These are phyloP conservation scores for Malus orientalis DNA, from an alignment of 306 rosid species.

Conservation along the genomic window DNA sequence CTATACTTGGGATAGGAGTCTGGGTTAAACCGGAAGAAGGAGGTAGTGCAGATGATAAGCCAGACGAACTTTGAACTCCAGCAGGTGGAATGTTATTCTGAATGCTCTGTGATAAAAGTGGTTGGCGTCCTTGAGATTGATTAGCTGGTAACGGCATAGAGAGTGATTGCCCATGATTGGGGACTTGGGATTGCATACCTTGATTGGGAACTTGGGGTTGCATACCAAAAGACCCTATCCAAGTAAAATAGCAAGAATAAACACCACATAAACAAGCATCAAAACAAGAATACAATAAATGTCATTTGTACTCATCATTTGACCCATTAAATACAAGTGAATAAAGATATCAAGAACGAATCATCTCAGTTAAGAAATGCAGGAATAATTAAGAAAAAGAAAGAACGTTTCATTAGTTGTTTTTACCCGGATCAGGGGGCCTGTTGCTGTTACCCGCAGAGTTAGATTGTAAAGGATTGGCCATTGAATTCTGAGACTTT, in stretches of 20 bases:
- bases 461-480: conserved; percentile 33
- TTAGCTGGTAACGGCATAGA: conserved; percentile 38
- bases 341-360: neutral
- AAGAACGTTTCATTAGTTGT: neutral
- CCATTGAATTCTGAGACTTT: conserved; percentile 41
- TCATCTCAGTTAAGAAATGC: neutral
- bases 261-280: neutral
- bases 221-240: conserved; percentile 45
- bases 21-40: conserved; percentile 55
- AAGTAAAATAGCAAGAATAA: neutral
- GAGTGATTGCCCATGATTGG: conserved; percentile 58
- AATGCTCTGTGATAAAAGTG: conserved; percentile 55
- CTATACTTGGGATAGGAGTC: conserved; percentile 48
- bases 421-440: conserved; percentile 56
- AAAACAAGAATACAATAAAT: neutral
- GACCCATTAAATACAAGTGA: neutral
- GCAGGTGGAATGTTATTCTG: conserved; percentile 47
- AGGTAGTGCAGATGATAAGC: conserved; percentile 40
- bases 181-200: conserved; percentile 45
- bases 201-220: conserved; percentile 51
- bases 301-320: neutral
- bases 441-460: conserved; percentile 42
- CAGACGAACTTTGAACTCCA: conserved; percentile 33
- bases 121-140: conserved; percentile 66
- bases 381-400: neutral